Conservation (phyloP, 2,329 filamentous ascomycete species). For the Aspergillus costaricaensis region DNA sequence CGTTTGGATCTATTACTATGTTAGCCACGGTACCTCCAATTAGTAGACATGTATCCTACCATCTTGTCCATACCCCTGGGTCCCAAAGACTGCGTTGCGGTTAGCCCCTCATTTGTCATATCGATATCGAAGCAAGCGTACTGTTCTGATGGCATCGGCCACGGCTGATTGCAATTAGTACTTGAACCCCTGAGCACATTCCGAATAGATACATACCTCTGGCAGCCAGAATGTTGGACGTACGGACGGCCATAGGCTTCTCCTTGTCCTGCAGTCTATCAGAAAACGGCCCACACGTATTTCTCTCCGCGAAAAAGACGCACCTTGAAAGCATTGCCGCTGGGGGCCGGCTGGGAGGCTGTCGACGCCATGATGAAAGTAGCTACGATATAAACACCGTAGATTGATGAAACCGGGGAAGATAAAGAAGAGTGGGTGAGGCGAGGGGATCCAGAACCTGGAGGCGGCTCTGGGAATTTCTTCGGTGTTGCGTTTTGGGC, state of each 20-base stretch:
- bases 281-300: slow-evolving; percentile 39
- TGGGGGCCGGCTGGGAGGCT: slow-evolving; percentile 51
- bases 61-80: slow-evolving; percentile 99
- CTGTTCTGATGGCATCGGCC: slow-evolving; percentile 92
- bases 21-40: slow-evolving; percentile 24
- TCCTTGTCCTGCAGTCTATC: slow-evolving; percentile 71
- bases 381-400: slow-evolving; percentile 29
- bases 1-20: slow-evolving; percentile 70
- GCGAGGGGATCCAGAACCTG: slow-evolving; percentile 26
- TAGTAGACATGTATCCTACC: slow-evolving; percentile 46
- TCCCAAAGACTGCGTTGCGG: slow-evolving; percentile 68
- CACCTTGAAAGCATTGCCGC: slow-evolving; percentile 69
- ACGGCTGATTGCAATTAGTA: slow-evolving; percentile 66
- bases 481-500: slow-evolving; percentile 40
- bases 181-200: background rate
- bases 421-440: slow-evolving; percentile 23
- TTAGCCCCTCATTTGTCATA: slow-evolving; percentile 42
- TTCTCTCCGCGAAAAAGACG: slow-evolving; percentile 24
- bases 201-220: slow-evolving; percentile 64
- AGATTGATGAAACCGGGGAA: slow-evolving; percentile 25
- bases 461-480: slow-evolving; percentile 39
- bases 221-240: slow-evolving; percentile 94
- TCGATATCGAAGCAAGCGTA: slow-evolving; percentile 38
- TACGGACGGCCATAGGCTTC: slow-evolving; percentile 96
- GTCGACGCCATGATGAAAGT: slow-evolving; percentile 53